These are phyloP conservation scores for Moniliella sp. DNA, from an alignment of 1,284 basidiomycete genomes.

Conservation along the genomic window DNA sequence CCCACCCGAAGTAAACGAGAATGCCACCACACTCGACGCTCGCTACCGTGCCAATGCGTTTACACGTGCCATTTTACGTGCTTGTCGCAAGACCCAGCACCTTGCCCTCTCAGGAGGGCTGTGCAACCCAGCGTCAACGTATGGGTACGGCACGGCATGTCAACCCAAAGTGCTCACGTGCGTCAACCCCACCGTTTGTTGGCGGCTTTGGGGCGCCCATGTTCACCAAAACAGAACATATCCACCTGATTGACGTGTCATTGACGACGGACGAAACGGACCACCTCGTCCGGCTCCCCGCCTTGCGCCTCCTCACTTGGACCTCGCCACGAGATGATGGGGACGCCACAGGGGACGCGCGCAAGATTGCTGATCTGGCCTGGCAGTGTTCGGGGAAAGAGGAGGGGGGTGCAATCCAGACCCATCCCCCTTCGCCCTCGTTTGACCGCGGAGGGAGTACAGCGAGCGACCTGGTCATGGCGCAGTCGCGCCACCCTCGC, in stretches of 20 bases:
- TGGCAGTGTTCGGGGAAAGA: neutral
- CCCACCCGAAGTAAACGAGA: slow-evolving; percentile 5
- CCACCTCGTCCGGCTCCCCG: slow-evolving; percentile 18
- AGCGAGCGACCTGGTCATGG: no score
- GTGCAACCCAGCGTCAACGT: slow-evolving; percentile 12
- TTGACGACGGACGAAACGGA: slow-evolving; percentile 22
- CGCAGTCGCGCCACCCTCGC: no score
- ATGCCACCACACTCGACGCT: neutral
- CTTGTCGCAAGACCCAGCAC: slow-evolving; percentile 18
- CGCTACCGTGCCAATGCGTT: neutral
- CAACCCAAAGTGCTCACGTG: slow-evolving; percentile 19
- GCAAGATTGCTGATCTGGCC: neutral
- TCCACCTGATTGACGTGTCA: slow-evolving; percentile 22
- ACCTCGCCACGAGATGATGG: slow-evolving; percentile 7
- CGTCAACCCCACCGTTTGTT: slow-evolving; percentile 28
- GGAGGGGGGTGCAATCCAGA: neutral
- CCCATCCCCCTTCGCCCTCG: no score
- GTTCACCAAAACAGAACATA: slow-evolving; percentile 13
- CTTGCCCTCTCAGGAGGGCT: slow-evolving; percentile 23
- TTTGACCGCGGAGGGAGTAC: no score
- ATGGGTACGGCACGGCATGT: slow-evolving; percentile 24
- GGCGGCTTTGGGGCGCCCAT: slow-evolving; percentile 24
- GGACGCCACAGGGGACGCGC: neutral
- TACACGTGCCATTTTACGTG: slow-evolving; percentile 10
- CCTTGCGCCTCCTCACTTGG: slow-evolving; percentile 15